Evolutionary conservation across 140 eudicot genomes (phyloP).

Genomic region (Oenanthe javanica): DNA sequence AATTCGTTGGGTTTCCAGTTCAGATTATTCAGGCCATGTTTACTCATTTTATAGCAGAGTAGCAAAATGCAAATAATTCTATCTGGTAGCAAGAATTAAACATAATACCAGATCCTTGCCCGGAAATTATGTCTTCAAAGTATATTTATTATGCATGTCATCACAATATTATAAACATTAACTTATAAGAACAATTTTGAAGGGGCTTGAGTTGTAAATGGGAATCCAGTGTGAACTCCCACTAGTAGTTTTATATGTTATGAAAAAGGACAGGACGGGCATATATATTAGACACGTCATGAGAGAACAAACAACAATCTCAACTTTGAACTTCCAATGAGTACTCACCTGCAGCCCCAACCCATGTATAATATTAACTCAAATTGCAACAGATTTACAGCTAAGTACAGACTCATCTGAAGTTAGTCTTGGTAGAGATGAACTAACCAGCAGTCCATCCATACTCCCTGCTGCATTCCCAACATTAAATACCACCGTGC

Average conservation of each 20-base stretch:
- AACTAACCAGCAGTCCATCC: slow-evolving; percentile 63
- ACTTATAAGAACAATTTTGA: neutral
- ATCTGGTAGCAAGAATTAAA: neutral
- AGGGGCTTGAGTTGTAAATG: neutral
- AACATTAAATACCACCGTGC: slow-evolving; percentile 69
- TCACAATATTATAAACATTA: neutral
- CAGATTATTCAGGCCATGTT: neutral
- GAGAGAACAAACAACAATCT: neutral
- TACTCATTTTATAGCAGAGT: neutral
- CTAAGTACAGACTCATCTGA: slow-evolving; percentile 59
- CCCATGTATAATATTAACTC: slow-evolving; percentile 1
- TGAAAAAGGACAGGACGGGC: neutral
- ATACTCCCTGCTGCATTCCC: slow-evolving; percentile 40
- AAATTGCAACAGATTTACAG: slow-evolving; percentile 57
- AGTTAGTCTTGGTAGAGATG: slow-evolving; percentile 42
- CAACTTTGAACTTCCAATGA: neutral
- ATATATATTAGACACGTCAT: neutral
- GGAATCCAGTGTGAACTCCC: neutral
- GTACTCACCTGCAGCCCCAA: neutral
- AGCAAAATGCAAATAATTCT: neutral
- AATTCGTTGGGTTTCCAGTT: no score
- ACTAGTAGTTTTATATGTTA: neutral
- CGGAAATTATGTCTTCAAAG: neutral
- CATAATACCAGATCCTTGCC: neutral
- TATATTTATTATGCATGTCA: neutral